These are phyloP conservation scores for Silene latifolia DNA, from an alignment of 148 eudicot species.

Conservation along the genomic window DNA sequence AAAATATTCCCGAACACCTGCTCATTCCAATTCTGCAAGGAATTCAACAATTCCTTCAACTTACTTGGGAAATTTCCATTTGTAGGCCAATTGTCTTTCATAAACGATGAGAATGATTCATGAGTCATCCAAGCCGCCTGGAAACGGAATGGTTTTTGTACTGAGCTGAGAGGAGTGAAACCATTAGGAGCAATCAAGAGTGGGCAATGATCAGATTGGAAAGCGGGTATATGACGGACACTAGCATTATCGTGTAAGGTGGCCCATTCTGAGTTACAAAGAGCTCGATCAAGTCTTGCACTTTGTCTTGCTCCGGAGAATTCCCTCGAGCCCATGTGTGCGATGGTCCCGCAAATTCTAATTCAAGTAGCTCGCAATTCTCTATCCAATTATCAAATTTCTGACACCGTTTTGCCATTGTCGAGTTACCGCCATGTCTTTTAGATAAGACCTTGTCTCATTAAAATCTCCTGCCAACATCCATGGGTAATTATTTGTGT, in stretches of 20 bases:
- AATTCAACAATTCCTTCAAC: rapidly evolving
- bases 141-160: background rate
- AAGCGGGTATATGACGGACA: background rate
- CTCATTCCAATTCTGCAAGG: background rate
- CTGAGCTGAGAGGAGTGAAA: background rate
- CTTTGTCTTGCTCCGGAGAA: background rate
- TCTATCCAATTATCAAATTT: too few relatives aligned
- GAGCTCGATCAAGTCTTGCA: background rate
- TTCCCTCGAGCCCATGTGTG: too few relatives aligned
- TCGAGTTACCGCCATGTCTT: too few relatives aligned
- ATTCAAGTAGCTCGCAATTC: too few relatives aligned
- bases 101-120: background rate
- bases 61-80: too few relatives aligned
- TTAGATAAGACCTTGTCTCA: too few relatives aligned
- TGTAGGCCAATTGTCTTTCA: background rate
- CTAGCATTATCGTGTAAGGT: too few relatives aligned
- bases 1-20: background rate
- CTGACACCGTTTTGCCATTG: too few relatives aligned
- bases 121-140: background rate
- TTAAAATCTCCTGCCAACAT: too few relatives aligned
- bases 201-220: background rate
- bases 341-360: too few relatives aligned
- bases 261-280: too few relatives aligned
- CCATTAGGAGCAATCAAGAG: background rate
- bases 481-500: too few relatives aligned